Base-by-base conservation (phyloP, 805 yeast genomes). In the Starmerella apis region DNA sequence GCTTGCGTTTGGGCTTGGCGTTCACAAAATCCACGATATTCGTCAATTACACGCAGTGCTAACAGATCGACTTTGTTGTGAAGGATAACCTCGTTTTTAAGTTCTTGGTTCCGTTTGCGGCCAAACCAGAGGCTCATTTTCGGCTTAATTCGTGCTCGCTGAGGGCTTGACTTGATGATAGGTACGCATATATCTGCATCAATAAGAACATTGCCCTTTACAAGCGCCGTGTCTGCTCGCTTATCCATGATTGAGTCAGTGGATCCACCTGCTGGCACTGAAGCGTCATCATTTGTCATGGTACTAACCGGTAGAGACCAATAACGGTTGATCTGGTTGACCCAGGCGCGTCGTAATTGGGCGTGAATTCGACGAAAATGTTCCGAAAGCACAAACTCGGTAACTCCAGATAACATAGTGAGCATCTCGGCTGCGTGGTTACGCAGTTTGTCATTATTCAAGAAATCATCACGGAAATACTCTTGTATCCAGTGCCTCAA, bases 401-500 rank as follows among this genome's bases (percentile, higher is more conserved):
- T 59, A 54, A 60, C 59, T 9, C 53, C 54, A 25, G 58, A 52
- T 20, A 68, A 56, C 4, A 43, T 35, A 3, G 50, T 47, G 16
- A 55, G 23, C 14, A 53, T 25, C 14, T 38, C 51, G 10, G 58
- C 56, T 6, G 35, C 57, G 22, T 27, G 44, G 13, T 7, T 8
- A 48, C 87, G 68, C 30, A 82, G 65, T 48, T 73, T 70, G 19
- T 67, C 58, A 43, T 76, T 71, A 14, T 75, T 65, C 23, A 81
- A 68, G 63, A 88, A 92, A 65, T 92, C 97, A 62, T 85, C 90
- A 37, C 79, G 73, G 60, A 86, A 92, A 64, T 85, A 88, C 65
- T 88, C 90, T 52, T 85, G 66, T 18, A 90, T 64, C 95, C 97
- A 90, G 68, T 86, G 95, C 60, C 96, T 76, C 38, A 92, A 59